phyloP scores from a whole-genome alignment of 495 filamentous ascomycete genomes.

The Talaromyces proteolyticus region DNA sequence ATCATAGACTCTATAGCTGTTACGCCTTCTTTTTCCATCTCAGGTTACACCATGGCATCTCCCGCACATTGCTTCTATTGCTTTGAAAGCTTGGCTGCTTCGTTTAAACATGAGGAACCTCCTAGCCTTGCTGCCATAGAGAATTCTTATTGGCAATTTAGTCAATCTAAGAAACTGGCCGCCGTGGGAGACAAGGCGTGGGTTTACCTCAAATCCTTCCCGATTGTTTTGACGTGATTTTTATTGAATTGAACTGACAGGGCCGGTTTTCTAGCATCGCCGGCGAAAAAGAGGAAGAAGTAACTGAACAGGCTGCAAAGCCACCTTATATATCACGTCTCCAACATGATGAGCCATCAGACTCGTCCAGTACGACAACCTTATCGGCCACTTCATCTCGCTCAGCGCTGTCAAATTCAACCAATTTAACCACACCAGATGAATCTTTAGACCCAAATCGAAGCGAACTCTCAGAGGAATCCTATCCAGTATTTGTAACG shows the following conservation, averaged over 20 bases:
- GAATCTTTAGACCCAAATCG: conserved; percentile 19
- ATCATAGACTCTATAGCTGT: too few relatives aligned
- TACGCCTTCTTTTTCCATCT: too few relatives aligned
- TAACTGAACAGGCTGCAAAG: conserved; percentile 18
- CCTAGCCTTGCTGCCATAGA: conserved; percentile 61
- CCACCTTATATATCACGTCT: conserved; percentile 28
- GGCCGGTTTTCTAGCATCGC: too few relatives aligned
- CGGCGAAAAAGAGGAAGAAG: conserved; percentile 13
- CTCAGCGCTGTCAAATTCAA: conserved; percentile 33
- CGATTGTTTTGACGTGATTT: background rate
- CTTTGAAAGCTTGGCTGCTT: conserved; percentile 75
- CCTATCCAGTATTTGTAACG: conserved; percentile 78
- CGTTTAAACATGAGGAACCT: conserved; percentile 52
- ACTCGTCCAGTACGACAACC: conserved; percentile 38
- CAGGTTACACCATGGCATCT: conserved; percentile 61
- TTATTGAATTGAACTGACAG: conserved; percentile 2
- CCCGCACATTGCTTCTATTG: conserved; percentile 81
- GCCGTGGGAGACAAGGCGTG: conserved; percentile 19
- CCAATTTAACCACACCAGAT: conserved; percentile 32
- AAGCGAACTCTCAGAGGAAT: conserved; percentile 1
- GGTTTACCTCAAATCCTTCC: background rate
- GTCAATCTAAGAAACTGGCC: conserved; percentile 35
- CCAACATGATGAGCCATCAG: conserved; percentile 26
- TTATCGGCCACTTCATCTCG: conserved; percentile 37
- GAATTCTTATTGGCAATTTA: conserved; percentile 59